Conservation (phyloP, 73 alveolate species). For the Uronychia binucleata region DNA sequence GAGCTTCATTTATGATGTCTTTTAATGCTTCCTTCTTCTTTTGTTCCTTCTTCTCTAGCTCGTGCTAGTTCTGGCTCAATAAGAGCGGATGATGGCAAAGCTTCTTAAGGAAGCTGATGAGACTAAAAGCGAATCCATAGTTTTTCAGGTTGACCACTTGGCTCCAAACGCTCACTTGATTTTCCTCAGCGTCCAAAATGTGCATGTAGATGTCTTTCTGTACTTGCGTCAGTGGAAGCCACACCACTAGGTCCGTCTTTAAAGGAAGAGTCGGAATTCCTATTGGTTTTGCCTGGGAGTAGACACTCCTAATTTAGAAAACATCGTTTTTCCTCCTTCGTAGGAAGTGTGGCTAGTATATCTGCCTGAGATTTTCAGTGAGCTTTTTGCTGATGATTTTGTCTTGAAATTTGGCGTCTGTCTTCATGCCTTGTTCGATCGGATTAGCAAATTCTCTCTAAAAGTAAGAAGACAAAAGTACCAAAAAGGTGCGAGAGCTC, state of each 20-base stretch:
- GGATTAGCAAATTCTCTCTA: slow-evolving; percentile 68
- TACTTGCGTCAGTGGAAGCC: slow-evolving; percentile 75
- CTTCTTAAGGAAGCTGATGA: slow-evolving; percentile 48
- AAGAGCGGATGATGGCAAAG: slow-evolving; percentile 62
- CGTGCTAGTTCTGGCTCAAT: background rate
- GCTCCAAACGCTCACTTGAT: slow-evolving; percentile 15
- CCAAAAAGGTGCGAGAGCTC: slow-evolving; percentile 58
- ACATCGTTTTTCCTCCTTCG: slow-evolving; percentile 75
- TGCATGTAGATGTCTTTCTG: slow-evolving; percentile 62
- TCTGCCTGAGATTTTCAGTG: slow-evolving; percentile 50
- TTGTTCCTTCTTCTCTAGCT: background rate
- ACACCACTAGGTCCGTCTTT: slow-evolving; percentile 77
- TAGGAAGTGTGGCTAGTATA: slow-evolving; percentile 61
- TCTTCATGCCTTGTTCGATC: slow-evolving; percentile 71
- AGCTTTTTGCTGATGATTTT: slow-evolving; percentile 55
- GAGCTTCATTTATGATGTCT: too few species aligned
- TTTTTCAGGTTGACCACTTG: background rate
- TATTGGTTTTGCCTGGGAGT: slow-evolving; percentile 32
- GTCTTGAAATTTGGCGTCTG: slow-evolving; percentile 58
- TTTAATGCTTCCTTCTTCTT: background rate
- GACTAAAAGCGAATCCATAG: slow-evolving; percentile 38
- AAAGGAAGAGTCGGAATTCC: slow-evolving; percentile 55
- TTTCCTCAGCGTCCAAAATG: slow-evolving; percentile 61
- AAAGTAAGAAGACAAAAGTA: too few species aligned
- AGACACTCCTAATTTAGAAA: slow-evolving; percentile 13